A percentile compares a stretch with the other conserved stretches of the same genome.
phyloP scores from a whole-genome alignment of 1,139 yeast genomes.

The Pichia sp. region DNA sequence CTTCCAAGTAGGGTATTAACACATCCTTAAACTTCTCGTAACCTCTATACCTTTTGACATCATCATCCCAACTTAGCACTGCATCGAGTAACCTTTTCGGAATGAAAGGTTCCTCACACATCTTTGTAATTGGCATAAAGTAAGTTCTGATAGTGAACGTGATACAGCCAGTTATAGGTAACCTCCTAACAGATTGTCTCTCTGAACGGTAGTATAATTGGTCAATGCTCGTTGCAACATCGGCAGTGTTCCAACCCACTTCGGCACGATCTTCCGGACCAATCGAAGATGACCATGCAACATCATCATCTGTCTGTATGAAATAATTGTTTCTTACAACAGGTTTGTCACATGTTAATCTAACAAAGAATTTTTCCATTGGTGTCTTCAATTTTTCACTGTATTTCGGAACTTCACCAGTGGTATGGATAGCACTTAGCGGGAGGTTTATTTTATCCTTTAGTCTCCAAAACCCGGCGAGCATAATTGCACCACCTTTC shows the following conservation, averaged over 20 bases:
- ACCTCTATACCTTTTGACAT: constrained; percentile 56
- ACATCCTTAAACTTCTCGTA: constrained; percentile 45
- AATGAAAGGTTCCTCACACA: constrained; percentile 51
- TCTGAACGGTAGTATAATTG: constrained; percentile 55
- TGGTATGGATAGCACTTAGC: constrained; percentile 50
- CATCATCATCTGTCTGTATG: constrained; percentile 52
- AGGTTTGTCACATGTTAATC: constrained; percentile 47
- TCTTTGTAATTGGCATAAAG: constrained; percentile 45
- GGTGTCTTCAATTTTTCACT: constrained; percentile 49
- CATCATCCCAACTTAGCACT: constrained; percentile 50
- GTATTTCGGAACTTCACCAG: constrained; percentile 62
- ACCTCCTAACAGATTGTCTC: constrained; percentile 59
- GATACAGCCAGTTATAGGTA: constrained; percentile 52
- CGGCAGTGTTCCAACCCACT: constrained; percentile 59
- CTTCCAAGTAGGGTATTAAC: constrained; percentile 47
- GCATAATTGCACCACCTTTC: constrained; percentile 52
- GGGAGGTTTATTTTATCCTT: constrained; percentile 49
- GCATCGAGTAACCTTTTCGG: constrained; percentile 55
- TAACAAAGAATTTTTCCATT: constrained; percentile 57
- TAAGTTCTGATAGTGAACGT: constrained; percentile 60
- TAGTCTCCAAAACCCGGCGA: constrained; percentile 63
- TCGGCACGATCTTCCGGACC: constrained; percentile 45
- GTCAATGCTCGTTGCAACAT: constrained; percentile 37
- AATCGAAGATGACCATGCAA: constrained; percentile 60
- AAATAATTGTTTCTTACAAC: constrained; percentile 63